Evolutionary conservation across 768 basidiomycete genomes (phyloP).

Genomic region (Suillus sp.): DNA sequence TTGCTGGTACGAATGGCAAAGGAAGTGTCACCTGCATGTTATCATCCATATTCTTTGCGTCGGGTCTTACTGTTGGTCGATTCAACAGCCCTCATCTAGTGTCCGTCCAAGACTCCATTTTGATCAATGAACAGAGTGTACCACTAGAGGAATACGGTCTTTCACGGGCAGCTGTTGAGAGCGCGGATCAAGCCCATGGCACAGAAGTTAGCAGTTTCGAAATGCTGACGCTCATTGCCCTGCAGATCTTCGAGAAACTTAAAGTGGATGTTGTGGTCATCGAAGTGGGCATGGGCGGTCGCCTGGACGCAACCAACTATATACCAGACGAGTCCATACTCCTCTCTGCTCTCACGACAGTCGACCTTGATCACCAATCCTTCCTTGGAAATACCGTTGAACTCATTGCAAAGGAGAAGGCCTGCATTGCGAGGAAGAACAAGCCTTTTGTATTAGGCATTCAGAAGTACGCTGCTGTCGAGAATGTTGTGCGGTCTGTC

Average conservation of each 20-base stretch:
- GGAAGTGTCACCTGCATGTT: conserved; percentile 88
- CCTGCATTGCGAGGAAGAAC: conserved; percentile 68
- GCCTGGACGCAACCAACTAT: conserved; percentile 90
- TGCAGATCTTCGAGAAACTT: conserved; percentile 68
- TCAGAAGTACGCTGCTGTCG: conserved; percentile 57
- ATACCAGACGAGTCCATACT: conserved; percentile 70
- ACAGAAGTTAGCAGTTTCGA: conserved; percentile 77
- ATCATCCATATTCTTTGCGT: conserved; percentile 67
- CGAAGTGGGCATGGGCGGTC: conserved; percentile 96
- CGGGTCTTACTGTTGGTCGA: conserved; percentile 65
- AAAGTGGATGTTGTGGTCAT: conserved; percentile 81
- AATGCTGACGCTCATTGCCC: conserved; percentile 79
- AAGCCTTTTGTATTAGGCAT: conserved; percentile 66
- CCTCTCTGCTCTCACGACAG: conserved; percentile 79
- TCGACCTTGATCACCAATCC: conserved; percentile 92
- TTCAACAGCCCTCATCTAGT: conserved; percentile 95
- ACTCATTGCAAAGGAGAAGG: conserved; percentile 82
- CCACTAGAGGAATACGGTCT: conserved; percentile 46
- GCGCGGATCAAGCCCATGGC: conserved; percentile 43
- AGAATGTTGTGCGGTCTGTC: conserved; percentile 42
- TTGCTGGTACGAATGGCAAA: conserved; percentile 97
- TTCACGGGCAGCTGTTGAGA: conserved; percentile 50
- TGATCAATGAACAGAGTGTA: conserved; percentile 61
- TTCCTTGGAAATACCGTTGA: conserved; percentile 80
- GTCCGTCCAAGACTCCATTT: conserved; percentile 73